Evolutionary conservation across 495 filamentous ascomycete genomes (phyloP).

Genomic region (Podospora appendiculata): DNA sequence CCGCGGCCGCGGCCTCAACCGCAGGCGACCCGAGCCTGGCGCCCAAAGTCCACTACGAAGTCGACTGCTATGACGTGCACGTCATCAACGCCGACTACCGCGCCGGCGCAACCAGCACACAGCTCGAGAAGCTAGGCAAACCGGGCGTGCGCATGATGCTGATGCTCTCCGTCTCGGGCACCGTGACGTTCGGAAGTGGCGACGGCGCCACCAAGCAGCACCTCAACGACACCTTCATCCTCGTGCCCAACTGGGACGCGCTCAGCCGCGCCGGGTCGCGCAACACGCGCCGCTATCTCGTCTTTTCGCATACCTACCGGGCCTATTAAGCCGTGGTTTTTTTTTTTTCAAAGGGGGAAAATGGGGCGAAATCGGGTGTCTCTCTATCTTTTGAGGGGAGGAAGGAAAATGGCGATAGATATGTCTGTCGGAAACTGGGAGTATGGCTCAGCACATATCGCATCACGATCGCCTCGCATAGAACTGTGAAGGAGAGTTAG

Average conservation of each 20-base stretch:
- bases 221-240: constrained; percentile 68
- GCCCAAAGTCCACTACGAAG: constrained; percentile 39
- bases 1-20: background rate
- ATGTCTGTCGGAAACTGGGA: too few species aligned
- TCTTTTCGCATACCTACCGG: constrained; percentile 68
- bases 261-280: constrained; percentile 25
- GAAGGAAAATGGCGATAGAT: too few species aligned
- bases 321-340: constrained; percentile 14
- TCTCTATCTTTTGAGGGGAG: background rate
- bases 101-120: constrained; percentile 23
- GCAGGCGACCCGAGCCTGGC: background rate
- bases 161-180: constrained; percentile 58
- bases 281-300: constrained; percentile 51
- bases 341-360: too few species aligned
- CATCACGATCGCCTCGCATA: too few species aligned
- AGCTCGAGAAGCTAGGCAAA: constrained; percentile 4
- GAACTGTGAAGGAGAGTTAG: too few species aligned
- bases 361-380: background rate
- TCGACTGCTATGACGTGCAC: constrained; percentile 63
- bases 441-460: too few species aligned
- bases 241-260: constrained; percentile 66
- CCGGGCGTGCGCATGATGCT: constrained; percentile 57
- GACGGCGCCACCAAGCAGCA: constrained; percentile 45
- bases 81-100: constrained; percentile 61
- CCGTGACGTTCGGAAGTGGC: constrained; percentile 29